These are phyloP conservation scores for Teratosphaeria viscida DNA, from an alignment of 2,329 filamentous ascomycete genomes.

Conservation along the genomic window DNA sequence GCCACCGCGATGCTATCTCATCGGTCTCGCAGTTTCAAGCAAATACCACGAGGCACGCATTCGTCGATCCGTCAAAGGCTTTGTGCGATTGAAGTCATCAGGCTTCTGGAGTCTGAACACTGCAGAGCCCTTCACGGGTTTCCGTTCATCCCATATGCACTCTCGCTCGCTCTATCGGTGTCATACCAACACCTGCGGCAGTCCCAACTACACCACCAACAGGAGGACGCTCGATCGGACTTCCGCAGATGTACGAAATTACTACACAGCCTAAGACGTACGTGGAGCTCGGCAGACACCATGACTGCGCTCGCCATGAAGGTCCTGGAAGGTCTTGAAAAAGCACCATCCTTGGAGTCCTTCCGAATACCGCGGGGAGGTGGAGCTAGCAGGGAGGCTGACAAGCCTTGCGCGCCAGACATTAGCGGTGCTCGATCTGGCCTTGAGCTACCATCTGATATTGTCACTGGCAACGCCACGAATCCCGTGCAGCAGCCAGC, in stretches of 20 bases:
- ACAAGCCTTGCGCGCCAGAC: constrained; percentile 2
- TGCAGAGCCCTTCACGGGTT: constrained; percentile 39
- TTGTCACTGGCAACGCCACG: background rate
- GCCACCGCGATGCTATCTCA: constrained; percentile 47
- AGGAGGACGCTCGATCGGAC: constrained; percentile 36
- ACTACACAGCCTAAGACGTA: constrained; percentile 33
- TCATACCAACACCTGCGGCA: constrained; percentile 48
- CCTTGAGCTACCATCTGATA: background rate
- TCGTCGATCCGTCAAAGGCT: constrained; percentile 46
- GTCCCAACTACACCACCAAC: constrained; percentile 38
- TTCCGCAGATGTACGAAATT: constrained; percentile 34
- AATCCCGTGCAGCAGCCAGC: constrained; percentile 2
- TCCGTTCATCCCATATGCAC: constrained; percentile 46
- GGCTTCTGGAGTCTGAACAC: constrained; percentile 36
- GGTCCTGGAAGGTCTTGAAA: constrained; percentile 22
- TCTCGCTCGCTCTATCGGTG: constrained; percentile 45
- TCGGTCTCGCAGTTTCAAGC: constrained; percentile 35
- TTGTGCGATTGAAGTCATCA: constrained; percentile 45
- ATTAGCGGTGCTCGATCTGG: constrained; percentile 4
- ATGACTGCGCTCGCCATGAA: constrained; percentile 30
- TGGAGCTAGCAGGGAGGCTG: background rate
- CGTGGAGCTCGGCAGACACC: constrained; percentile 37
- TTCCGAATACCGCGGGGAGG: constrained; percentile 15
- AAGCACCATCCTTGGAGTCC: constrained; percentile 15
- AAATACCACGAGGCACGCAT: constrained; percentile 34